Conservation (phyloP, 2,329 filamentous ascomycete species). For the Alternaria rosae region DNA sequence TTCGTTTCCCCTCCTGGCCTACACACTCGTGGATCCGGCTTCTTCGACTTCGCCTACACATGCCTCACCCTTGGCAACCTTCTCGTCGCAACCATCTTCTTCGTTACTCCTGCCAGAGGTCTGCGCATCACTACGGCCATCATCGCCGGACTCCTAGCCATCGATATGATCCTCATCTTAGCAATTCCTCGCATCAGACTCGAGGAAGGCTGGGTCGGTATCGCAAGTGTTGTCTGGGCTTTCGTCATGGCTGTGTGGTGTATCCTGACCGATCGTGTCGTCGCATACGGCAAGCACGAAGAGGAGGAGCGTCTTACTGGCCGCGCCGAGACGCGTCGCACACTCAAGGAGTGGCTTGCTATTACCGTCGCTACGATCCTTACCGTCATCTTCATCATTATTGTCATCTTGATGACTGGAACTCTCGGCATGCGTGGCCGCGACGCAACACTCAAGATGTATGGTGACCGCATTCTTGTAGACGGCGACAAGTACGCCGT, state of each 20-base stretch:
- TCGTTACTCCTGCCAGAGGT: conserved; percentile 80
- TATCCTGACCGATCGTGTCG: conserved; percentile 78
- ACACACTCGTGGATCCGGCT: conserved; percentile 87
- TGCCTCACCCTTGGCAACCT: conserved; percentile 80
- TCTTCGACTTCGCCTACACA: conserved; percentile 86
- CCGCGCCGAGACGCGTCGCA: conserved; percentile 82
- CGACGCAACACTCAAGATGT: conserved; percentile 75
- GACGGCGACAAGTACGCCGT: conserved; percentile 85
- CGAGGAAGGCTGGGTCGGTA: conserved; percentile 93
- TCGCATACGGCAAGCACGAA: conserved; percentile 89
- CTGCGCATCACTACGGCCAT: conserved; percentile 76
- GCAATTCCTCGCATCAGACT: conserved; percentile 75
- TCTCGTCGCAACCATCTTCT: conserved; percentile 82
- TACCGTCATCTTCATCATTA: conserved; percentile 71
- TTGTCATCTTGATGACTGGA: conserved; percentile 77
- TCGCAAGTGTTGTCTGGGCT: conserved; percentile 83
- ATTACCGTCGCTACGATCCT: conserved; percentile 78
- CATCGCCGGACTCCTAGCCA: conserved; percentile 70
- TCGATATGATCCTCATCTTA: conserved; percentile 81
- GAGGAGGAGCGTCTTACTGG: conserved; percentile 94
- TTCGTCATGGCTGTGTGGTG: conserved; percentile 81
- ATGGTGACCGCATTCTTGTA: conserved; percentile 80
- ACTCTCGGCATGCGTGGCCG: conserved; percentile 81
- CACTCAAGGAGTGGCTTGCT: conserved; percentile 82
- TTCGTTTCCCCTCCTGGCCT: conserved; percentile 91